Evolutionary conservation across 352 stramenopile genomes (phyloP).

Genomic region (Globisporangium cederbergense): DNA sequence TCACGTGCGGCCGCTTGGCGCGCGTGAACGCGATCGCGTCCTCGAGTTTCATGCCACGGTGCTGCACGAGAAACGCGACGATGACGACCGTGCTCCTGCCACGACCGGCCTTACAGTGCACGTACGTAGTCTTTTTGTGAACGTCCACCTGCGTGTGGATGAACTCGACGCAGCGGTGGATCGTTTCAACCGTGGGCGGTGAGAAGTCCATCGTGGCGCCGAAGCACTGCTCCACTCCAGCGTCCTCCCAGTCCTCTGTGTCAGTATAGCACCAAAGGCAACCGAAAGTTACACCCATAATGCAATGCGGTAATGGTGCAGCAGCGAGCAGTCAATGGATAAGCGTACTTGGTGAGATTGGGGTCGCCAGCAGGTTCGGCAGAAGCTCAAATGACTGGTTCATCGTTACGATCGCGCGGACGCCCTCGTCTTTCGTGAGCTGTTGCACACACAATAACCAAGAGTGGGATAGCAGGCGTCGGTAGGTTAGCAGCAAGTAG

Average conservation of each 20-base stretch:
- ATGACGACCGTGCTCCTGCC: slow-evolving; percentile 73
- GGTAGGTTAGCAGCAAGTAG: background rate
- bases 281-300: background rate
- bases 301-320: background rate
- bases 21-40: slow-evolving; percentile 52
- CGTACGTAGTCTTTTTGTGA: slow-evolving; percentile 57
- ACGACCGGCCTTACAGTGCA: slow-evolving; percentile 80
- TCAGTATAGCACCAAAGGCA: background rate
- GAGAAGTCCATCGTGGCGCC: slow-evolving; percentile 66
- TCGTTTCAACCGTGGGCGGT: slow-evolving; percentile 58
- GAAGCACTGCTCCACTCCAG: slow-evolving; percentile 54
- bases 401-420: slow-evolving; percentile 75
- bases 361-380: slow-evolving; percentile 57
- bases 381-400: slow-evolving; percentile 67
- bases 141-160: slow-evolving; percentile 54
- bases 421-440: slow-evolving; percentile 53
- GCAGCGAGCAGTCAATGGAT: background rate
- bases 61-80: slow-evolving; percentile 63
- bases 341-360: slow-evolving; percentile 47
- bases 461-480: too few relatives aligned
- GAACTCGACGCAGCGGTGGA: slow-evolving; percentile 63
- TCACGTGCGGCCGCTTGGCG: slow-evolving; percentile 58
- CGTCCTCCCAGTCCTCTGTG: slow-evolving; percentile 50
- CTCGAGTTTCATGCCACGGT: slow-evolving; percentile 54
- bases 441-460: background rate